Base-by-base conservation (phyloP, 2,329 filamentous ascomycete genomes). In the Hypoxylon rubiginosum region DNA sequence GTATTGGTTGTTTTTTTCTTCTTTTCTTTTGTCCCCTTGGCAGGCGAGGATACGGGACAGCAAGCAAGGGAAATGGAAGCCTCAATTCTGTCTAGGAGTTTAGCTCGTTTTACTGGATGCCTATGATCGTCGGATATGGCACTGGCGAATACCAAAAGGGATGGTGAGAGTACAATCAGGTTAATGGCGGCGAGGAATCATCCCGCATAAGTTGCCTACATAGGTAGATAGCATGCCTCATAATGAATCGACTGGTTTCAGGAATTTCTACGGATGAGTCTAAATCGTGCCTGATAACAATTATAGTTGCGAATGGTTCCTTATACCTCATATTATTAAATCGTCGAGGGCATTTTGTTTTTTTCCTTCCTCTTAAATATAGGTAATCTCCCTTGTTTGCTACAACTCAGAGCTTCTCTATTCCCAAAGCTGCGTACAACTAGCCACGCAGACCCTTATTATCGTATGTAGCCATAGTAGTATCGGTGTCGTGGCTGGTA, bases 21-120 rank as follows among this genome's bases (percentile, higher is more conserved):
- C 54, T 59, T 49, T 51, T 64, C 32, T 52, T 50, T 13, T 71
- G 71, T 67, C 68, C 62, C 53, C 67, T 72, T 71, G 53, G 57
- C 57, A 64, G 50, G 39, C 39, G 48, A 57, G 52, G 26, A 45
- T 57, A 46, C 45, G 54, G 39, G 15, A 45, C 39, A 43, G 39
- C 39, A 43, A 43, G 39, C 39, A 43, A 43, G n/a, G 39, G 43
- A 45, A 62, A 62, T 24, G 58, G 54, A 62, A 66, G n/a, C 11
- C 45, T 45, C 45, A 52, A 15, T 48, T 43, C 39, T 43, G 10
- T 54, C 58, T 39, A 32, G 48, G 57, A 62, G 58, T 58, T 65
- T 46, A 13, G 66, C 55, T 49, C 34, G 65, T 50, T 48, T 49
- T 28, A 41, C 34, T 26, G 49, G 28, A 45, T 10, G 39, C n/a